phyloP scores from a whole-genome alignment of 352 stramenopile species.

The Pythium aristosporum region DNA sequence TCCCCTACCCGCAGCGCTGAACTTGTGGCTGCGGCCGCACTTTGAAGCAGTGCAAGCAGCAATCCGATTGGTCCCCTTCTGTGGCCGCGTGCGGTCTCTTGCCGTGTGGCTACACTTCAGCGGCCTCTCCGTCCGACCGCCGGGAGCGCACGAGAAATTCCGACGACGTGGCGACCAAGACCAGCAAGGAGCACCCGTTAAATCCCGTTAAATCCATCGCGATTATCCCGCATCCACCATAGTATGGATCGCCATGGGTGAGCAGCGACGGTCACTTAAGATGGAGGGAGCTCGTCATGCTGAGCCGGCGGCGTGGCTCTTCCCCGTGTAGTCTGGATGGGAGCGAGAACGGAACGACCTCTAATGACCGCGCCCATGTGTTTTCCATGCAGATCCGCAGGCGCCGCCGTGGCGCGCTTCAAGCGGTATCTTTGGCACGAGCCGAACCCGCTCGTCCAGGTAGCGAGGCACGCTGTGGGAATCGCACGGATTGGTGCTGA shows the following conservation, averaged over 20 bases:
- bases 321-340: neutral
- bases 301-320: neutral
- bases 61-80: conserved; percentile 16
- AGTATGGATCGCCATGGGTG: conserved; percentile 4
- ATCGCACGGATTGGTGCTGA: too few relatives aligned
- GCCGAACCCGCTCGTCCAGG: conserved; percentile 39
- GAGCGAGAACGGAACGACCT: too few relatives aligned
- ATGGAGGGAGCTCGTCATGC: neutral
- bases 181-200: neutral
- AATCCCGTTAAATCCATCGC: neutral
- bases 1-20: conserved; percentile 32
- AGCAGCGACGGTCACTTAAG: neutral
- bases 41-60: conserved; percentile 1
- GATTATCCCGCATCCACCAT: neutral
- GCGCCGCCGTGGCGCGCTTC: conserved; percentile 3
- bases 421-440: conserved; percentile 28
- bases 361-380: too few relatives aligned
- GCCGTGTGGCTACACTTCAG: too few relatives aligned
- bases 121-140: too few relatives aligned
- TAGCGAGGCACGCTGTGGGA: neutral
- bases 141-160: too few relatives aligned
- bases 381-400: neutral
- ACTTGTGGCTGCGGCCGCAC: conserved; percentile 14
- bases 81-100: conserved; percentile 7
- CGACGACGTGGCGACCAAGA: conserved; percentile 4